Evolutionary conservation across 2,329 filamentous ascomycete genomes (phyloP).

Genomic region (Cordyceps cicadae): DNA sequence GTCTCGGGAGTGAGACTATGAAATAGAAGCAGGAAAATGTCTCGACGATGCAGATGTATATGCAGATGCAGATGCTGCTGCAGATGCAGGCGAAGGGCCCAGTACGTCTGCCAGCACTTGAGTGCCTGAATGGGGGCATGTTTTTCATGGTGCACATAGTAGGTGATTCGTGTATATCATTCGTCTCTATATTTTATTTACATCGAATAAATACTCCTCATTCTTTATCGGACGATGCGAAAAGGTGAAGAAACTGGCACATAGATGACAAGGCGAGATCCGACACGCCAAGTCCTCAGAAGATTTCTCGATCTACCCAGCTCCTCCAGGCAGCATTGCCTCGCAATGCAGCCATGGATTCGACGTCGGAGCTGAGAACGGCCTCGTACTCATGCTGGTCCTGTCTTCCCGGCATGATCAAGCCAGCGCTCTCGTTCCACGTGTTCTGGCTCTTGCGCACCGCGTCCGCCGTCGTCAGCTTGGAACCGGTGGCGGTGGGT

Average conservation of each 20-base stretch:
- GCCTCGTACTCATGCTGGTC: slow-evolving; percentile 21
- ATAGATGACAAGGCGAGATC: background rate
- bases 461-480: slow-evolving; percentile 18
- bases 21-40: no score
- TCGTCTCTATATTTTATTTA: no score
- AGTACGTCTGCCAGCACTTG: no score
- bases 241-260: background rate
- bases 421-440: slow-evolving; percentile 23
- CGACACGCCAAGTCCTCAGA: background rate
- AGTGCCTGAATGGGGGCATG: no score
- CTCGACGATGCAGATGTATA: no score
- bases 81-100: no score
- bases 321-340: slow-evolving; percentile 19
- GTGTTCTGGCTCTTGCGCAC: slow-evolving; percentile 23
- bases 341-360: slow-evolving; percentile 22
- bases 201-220: no score
- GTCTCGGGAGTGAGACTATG: no score
- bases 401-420: slow-evolving; percentile 24
- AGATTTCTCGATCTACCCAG: slow-evolving; percentile 20
- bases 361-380: slow-evolving; percentile 23
- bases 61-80: no score
- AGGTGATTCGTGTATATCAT: no score
- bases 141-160: no score
- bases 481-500: slow-evolving; percentile 16
- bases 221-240: background rate